phyloP scores from a whole-genome alignment of 148 eudicot species.

The Fallopia convolvulus region DNA sequence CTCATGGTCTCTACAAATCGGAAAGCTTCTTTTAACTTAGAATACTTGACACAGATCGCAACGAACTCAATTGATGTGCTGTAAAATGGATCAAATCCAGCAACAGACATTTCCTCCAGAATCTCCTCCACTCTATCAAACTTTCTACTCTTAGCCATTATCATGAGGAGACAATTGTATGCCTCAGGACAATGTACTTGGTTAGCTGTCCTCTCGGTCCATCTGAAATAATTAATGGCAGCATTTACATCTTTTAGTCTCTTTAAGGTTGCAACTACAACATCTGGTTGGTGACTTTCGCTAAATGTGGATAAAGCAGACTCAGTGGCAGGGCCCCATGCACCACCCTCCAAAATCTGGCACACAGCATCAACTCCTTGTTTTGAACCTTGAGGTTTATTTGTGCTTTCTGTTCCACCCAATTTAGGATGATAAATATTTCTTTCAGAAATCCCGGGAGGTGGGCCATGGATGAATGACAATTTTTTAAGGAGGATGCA shows the following conservation, averaged over 20 bases:
- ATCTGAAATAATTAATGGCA: conserved; percentile 70
- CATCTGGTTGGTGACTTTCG: conserved; percentile 37
- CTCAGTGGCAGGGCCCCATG: conserved; percentile 75
- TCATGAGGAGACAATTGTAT: conserved; percentile 73
- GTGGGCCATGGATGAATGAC: conserved; percentile 7
- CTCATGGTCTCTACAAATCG: conserved; percentile 64
- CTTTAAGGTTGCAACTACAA: conserved; percentile 61
- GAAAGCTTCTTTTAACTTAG: conserved; percentile 48
- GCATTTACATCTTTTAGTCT: conserved; percentile 52
- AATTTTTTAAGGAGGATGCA: background rate
- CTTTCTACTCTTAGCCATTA: conserved; percentile 56
- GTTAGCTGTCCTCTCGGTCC: conserved; percentile 54
- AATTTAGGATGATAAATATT: background rate
- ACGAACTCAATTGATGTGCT: conserved; percentile 63
- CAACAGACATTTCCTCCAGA: conserved; percentile 88
- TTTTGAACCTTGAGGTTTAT: conserved; percentile 8
- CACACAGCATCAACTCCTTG: conserved; percentile 49
- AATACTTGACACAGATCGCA: conserved; percentile 44
- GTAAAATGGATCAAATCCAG: conserved; percentile 72
- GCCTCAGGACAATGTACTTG: conserved; percentile 72
- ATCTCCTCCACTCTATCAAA: conserved; percentile 48
- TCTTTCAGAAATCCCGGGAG: conserved; percentile 1
- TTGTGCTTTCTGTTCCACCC: background rate
- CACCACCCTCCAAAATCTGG: conserved; percentile 53
- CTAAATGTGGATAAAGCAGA: conserved; percentile 34